phyloP scores from a whole-genome alignment of 208 protist genomes.

The Acanthamoeba castellanii region DNA sequence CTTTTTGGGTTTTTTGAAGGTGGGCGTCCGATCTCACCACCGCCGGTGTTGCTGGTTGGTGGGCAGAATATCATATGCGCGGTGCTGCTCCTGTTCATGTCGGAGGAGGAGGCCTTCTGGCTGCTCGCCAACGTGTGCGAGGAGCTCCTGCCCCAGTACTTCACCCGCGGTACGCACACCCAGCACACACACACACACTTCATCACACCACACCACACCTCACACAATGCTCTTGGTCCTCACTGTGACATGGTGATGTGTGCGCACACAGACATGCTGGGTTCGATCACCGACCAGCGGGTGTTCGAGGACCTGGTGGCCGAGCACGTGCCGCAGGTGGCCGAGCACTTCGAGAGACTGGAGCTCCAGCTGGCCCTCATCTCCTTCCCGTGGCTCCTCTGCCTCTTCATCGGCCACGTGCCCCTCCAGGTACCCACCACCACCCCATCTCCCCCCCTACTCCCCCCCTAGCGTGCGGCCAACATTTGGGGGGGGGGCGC shows the following conservation, averaged over 20 bases:
- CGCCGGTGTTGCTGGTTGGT: not conserved
- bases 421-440: conserved; percentile 45
- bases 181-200: no score
- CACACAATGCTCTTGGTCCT: no score
- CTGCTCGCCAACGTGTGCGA: conserved; percentile 82
- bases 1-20: no score
- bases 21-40: no score
- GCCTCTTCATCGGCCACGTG: conserved; percentile 83
- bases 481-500: not conserved
- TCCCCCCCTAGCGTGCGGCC: not conserved
- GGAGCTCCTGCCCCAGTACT: conserved; percentile 80
- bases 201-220: no score
- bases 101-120: conserved; percentile 89
- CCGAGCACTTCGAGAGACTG: not conserved
- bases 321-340: conserved; percentile 7
- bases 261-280: conserved; percentile 31
- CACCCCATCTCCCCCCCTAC: not conserved
- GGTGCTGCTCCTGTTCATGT: conserved; percentile 78
- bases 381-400: conserved; percentile 83
- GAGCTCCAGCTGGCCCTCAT: conserved; percentile 26
- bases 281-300: conserved; percentile 58
- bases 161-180: conserved; percentile 41
- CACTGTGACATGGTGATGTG: no score
- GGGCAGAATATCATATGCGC: conserved; percentile 84
- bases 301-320: conserved; percentile 64